phyloP scores from a whole-genome alignment of 495 filamentous ascomycete genomes.

The Podospora comata region DNA sequence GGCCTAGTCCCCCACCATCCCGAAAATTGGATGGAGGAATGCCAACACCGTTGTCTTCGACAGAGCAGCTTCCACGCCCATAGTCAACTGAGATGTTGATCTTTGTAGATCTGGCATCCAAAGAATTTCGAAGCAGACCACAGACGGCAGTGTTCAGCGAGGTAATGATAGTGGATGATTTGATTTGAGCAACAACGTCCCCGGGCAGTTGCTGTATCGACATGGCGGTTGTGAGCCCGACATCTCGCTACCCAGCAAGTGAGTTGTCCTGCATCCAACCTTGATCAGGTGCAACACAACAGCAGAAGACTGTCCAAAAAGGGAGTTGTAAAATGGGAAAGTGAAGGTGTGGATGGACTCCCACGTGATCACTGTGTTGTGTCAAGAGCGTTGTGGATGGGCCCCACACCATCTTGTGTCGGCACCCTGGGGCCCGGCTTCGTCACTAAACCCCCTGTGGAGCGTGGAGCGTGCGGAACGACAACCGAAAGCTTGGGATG shows the following conservation, averaged over 20 bases:
- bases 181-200: slow-evolving; percentile 79
- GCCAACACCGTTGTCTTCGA: slow-evolving; percentile 86
- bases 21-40: slow-evolving; percentile 70
- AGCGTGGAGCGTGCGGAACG: slow-evolving; percentile 1
- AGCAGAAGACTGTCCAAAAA: not conserved
- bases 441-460: slow-evolving; percentile 8
- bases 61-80: slow-evolving; percentile 67
- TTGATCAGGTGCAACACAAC: not conserved
- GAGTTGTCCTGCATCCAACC: not conserved
- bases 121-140: slow-evolving; percentile 78
- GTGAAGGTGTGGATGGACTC: not conserved
- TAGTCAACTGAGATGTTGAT: slow-evolving; percentile 74
- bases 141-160: slow-evolving; percentile 68
- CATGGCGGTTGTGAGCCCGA: slow-evolving; percentile 36
- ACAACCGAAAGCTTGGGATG: slow-evolving; percentile 6
- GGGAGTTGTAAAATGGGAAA: not conserved
- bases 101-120: slow-evolving; percentile 75
- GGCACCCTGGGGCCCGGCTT: not conserved
- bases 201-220: slow-evolving; percentile 70
- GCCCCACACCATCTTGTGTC: slow-evolving; percentile 4
- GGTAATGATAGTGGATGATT: slow-evolving; percentile 76
- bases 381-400: not conserved
- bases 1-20: slow-evolving; percentile 68
- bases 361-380: not conserved
- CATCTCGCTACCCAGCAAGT: slow-evolving; percentile 18